Conservation (phyloP, 73 alveolate species). For the Stentor roeselii region DNA sequence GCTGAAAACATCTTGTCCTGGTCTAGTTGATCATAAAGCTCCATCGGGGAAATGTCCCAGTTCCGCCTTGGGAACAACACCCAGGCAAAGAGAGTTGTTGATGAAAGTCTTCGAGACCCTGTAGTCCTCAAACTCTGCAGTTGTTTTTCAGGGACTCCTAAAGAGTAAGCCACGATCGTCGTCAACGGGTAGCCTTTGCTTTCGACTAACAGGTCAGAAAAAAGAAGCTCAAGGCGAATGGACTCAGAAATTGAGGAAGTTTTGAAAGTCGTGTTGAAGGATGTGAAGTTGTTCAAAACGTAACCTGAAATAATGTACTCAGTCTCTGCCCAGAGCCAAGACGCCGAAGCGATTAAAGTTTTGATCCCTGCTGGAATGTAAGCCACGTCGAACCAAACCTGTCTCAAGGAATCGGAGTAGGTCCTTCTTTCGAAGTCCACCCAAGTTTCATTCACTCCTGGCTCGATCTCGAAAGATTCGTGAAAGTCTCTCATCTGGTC, state of each 20-base stretch:
- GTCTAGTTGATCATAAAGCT: background rate
- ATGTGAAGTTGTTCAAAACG: background rate
- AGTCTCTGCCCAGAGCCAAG: background rate
- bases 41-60: background rate
- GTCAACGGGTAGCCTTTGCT: background rate
- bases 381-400: background rate
- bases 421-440: background rate
- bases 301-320: background rate
- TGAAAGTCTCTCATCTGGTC: background rate
- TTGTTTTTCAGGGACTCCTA: constrained; percentile 5
- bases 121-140: background rate
- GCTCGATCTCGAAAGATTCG: background rate
- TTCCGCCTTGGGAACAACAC: background rate
- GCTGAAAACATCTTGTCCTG: background rate
- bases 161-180: background rate
- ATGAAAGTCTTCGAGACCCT: background rate
- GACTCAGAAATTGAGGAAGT: background rate
- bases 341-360: background rate
- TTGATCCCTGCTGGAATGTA: background rate
- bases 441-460: background rate
- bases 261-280: background rate
- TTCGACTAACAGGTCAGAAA: background rate
- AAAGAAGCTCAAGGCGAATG: background rate
- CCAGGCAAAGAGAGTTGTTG: background rate
- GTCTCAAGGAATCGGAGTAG: background rate